A percentile compares a stretch with the other conserved stretches of the same genome.
phyloP scores from a whole-genome alignment of 2,329 filamentous ascomycete genomes.

The Triangularia setosa region DNA sequence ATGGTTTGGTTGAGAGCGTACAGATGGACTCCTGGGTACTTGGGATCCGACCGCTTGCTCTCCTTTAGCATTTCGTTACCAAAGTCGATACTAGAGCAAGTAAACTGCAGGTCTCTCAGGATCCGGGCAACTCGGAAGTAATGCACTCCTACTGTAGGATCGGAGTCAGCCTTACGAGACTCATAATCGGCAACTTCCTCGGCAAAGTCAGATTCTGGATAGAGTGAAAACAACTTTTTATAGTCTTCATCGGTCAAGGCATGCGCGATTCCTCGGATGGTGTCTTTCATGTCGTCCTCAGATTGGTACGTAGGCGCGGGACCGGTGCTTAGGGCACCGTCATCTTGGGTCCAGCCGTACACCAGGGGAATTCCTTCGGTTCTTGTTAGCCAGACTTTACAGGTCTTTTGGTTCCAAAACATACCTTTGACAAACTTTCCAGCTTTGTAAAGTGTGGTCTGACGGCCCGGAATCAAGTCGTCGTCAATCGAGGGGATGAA shows the following conservation, averaged over 20 bases:
- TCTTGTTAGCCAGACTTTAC: neutral
- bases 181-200: slow-evolving; percentile 22
- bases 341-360: slow-evolving; percentile 29
- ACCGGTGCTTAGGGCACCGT: slow-evolving; percentile 28
- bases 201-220: slow-evolving; percentile 26
- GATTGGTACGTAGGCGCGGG: slow-evolving; percentile 21
- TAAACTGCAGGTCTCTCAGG: slow-evolving; percentile 26
- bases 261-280: slow-evolving; percentile 23
- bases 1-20: slow-evolving; percentile 32
- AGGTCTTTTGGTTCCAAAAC: neutral
- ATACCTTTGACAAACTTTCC: slow-evolving; percentile 23
- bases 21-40: slow-evolving; percentile 19
- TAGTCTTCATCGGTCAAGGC: slow-evolving; percentile 27
- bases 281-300: slow-evolving; percentile 26
- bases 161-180: slow-evolving; percentile 16
- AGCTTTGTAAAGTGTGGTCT: slow-evolving; percentile 23
- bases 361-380: slow-evolving; percentile 25
- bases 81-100: slow-evolving; percentile 26
- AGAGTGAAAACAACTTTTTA: slow-evolving; percentile 26
- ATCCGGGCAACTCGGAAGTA: slow-evolving; percentile 26
- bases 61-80: slow-evolving; percentile 8
- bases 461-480: slow-evolving; percentile 28
- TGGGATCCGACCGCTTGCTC: neutral
- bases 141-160: slow-evolving; percentile 23
- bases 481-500: slow-evolving; percentile 30